These are phyloP conservation scores for Fonsecaea multimorphosa DNA, from an alignment of 2,329 filamentous ascomycete species.

Conservation along the genomic window DNA sequence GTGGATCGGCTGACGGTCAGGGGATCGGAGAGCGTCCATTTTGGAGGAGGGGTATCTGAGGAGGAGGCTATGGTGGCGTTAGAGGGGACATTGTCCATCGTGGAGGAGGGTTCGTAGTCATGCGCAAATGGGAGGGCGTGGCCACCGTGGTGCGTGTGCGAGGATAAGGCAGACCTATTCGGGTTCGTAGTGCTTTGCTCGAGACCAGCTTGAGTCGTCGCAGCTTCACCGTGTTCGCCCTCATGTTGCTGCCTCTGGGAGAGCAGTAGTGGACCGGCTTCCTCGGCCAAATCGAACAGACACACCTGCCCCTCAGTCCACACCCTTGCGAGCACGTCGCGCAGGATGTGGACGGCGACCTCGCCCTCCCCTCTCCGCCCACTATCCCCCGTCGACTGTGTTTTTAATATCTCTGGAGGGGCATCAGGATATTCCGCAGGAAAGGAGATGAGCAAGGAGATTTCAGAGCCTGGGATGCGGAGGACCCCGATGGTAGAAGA, in stretches of 20 bases:
- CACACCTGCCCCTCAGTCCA: slow-evolving; percentile 80
- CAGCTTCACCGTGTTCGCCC: slow-evolving; percentile 31
- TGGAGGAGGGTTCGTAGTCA: not conserved
- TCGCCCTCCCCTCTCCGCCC: slow-evolving; percentile 72
- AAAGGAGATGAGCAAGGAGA: slow-evolving; percentile 68
- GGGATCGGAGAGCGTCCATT: slow-evolving; percentile 76
- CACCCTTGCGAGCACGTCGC: slow-evolving; percentile 68
- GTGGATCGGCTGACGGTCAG: slow-evolving; percentile 83
- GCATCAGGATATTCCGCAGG: slow-evolving; percentile 74
- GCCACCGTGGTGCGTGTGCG: slow-evolving; percentile 9
- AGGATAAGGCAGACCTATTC: slow-evolving; percentile 36
- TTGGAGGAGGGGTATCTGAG: slow-evolving; percentile 53
- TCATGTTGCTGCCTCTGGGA: slow-evolving; percentile 62
- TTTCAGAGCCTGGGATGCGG: slow-evolving; percentile 66
- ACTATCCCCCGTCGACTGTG: slow-evolving; percentile 74
- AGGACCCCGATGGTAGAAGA: slow-evolving; percentile 62
- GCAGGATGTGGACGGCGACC: slow-evolving; percentile 71
- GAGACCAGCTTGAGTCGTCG: slow-evolving; percentile 27
- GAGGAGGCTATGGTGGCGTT: slow-evolving; percentile 38
- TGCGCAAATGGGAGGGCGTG: slow-evolving; percentile 31
- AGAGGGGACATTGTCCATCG: slow-evolving; percentile 5
- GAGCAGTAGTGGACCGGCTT: slow-evolving; percentile 54
- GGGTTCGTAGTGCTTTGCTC: slow-evolving; percentile 31
- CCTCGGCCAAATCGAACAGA: slow-evolving; percentile 87
- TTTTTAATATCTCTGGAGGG: slow-evolving; percentile 75